Percentiles rank a stretch among this genome's conserved stretches.
These are phyloP conservation scores for Viridothelium virens DNA, from an alignment of 495 filamentous ascomycete species.

Conservation along the genomic window DNA sequence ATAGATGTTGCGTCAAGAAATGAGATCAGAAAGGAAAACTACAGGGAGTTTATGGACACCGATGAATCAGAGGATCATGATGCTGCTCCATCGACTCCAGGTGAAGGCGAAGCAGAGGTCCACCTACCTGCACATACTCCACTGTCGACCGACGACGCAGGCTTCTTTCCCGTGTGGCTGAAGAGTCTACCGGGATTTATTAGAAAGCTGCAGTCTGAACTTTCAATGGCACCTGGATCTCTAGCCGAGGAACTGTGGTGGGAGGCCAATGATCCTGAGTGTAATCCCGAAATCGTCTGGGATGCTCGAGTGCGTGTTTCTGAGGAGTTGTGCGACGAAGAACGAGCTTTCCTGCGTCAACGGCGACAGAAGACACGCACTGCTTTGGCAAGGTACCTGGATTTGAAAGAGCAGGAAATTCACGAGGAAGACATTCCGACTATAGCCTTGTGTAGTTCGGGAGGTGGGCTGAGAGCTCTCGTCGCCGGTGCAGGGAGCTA, in stretches of 20 bases:
- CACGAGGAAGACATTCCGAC: slow-evolving; percentile 84
- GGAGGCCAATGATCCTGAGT: slow-evolving; percentile 72
- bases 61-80: slow-evolving; percentile 1
- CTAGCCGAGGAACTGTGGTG: slow-evolving; percentile 88
- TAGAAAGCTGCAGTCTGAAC: slow-evolving; percentile 77
- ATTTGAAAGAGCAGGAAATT: slow-evolving; percentile 68
- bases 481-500: slow-evolving; percentile 84
- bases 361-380: slow-evolving; percentile 56
- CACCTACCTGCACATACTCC: not conserved
- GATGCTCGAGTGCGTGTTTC: slow-evolving; percentile 76
- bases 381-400: slow-evolving; percentile 74
- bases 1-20: not conserved
- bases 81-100: not conserved
- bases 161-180: slow-evolving; percentile 66
- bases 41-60: slow-evolving; percentile 7
- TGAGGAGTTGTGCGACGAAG: slow-evolving; percentile 73
- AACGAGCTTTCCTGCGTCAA: slow-evolving; percentile 59
- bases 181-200: slow-evolving; percentile 65
- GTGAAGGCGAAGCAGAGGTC: not conserved
- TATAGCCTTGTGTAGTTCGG: slow-evolving; percentile 89
- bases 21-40: not conserved
- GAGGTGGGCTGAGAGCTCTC: slow-evolving; percentile 80
- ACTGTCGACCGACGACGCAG: not conserved
- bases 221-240: slow-evolving; percentile 76
- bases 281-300: slow-evolving; percentile 77